These are phyloP conservation scores for Penicillium goetzii DNA, from an alignment of 495 filamentous ascomycete species.

Conservation along the genomic window DNA sequence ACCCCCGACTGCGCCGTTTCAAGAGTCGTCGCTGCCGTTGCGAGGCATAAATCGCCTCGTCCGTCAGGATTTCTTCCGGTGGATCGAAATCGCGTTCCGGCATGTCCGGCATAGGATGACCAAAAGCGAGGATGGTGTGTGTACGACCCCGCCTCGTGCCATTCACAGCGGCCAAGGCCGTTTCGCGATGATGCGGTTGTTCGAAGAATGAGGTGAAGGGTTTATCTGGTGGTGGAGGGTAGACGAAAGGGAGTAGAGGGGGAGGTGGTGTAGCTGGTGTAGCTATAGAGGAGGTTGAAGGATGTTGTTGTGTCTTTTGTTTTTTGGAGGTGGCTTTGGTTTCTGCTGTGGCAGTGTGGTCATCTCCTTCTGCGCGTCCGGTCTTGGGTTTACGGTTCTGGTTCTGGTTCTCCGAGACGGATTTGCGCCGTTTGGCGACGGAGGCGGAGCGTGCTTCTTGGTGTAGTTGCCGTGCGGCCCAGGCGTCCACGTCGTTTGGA, in stretches of 20 bases:
- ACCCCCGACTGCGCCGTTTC: constrained; percentile 41
- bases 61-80: constrained; percentile 69
- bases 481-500: constrained; percentile 73
- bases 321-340: constrained; percentile 38
- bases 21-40: constrained; percentile 61
- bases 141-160: constrained; percentile 46
- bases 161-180: constrained; percentile 65
- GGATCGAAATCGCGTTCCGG: constrained; percentile 71
- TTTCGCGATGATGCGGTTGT: constrained; percentile 74
- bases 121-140: constrained; percentile 64
- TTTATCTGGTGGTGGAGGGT: constrained; percentile 48
- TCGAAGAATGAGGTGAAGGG: constrained; percentile 86
- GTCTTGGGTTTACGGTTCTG: constrained; percentile 18
- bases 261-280: constrained; percentile 50
- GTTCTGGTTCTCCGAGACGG: constrained; percentile 19
- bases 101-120: constrained; percentile 76
- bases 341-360: constrained; percentile 24
- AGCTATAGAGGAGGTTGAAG: constrained; percentile 11
- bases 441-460: constrained; percentile 63
- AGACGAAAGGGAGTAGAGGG: constrained; percentile 72
- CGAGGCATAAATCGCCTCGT: constrained; percentile 66
- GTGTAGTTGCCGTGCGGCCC: constrained; percentile 71
- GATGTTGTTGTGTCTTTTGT: constrained; percentile 18
- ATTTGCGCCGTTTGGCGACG: constrained; percentile 37
- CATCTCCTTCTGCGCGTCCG: constrained; percentile 18